Conservation (phyloP, 345 rosid species). For the Fremontodendron californicum region DNA sequence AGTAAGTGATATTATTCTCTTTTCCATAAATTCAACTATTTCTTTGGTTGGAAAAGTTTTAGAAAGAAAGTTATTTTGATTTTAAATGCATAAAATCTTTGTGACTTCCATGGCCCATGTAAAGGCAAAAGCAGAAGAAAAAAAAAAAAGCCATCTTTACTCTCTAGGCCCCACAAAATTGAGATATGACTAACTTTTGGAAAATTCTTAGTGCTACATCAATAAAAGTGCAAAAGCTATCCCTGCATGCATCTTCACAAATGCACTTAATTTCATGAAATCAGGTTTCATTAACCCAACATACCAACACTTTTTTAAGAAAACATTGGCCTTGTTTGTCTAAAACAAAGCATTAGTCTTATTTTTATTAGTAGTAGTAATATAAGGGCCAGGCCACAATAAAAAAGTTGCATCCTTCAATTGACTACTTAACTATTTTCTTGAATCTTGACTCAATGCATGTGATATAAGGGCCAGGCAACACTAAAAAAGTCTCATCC, state of each 20-base stretch:
- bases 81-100: slow-evolving; percentile 3
- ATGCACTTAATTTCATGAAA: slow-evolving; percentile 15
- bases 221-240: neutral
- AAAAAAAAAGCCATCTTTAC: neutral
- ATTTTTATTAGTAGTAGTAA: neutral
- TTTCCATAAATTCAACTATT: neutral
- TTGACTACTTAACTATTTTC: slow-evolving; percentile 1
- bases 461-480: slow-evolving; percentile 25
- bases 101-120: neutral
- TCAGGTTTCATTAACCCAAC: neutral
- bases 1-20: slow-evolving; percentile 33
- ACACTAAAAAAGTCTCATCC: slow-evolving; percentile 7
- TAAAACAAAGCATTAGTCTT: neutral
- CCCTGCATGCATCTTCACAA: slow-evolving; percentile 12
- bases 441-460: slow-evolving; percentile 18
- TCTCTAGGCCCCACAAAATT: slow-evolving; percentile 8
- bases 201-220: neutral
- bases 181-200: neutral
- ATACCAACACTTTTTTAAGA: neutral
- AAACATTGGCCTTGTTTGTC: slow-evolving; percentile 13
- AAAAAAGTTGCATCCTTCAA: too few species aligned
- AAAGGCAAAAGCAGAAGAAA: neutral
- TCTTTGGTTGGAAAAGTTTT: neutral
- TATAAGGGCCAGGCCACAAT: too few species aligned
- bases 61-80: neutral